Evolutionary conservation across 2,329 filamentous ascomycete genomes (phyloP), one percentile per base, ranked within the genome.

Genomic region (Aspergillus costaricaensis): DNA sequence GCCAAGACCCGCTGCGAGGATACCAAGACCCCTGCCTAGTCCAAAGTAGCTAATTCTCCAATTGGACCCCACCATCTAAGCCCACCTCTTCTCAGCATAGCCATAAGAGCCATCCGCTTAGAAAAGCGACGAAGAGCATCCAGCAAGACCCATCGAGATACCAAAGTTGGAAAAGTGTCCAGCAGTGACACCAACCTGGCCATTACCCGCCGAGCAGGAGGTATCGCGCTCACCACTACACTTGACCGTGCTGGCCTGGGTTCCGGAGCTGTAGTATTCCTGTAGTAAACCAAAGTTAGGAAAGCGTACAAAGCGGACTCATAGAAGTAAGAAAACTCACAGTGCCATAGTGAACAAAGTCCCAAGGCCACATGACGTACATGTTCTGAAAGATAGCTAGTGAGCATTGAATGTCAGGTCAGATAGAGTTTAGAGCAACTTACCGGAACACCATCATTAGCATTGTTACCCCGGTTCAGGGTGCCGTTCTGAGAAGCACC

Each of bases 191-290:
- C 65, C 57, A 5, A 65, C 32, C 58, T 62, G 58, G 12, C 68
- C 64, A 52, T 72, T 71, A 9, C 70, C 70, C 36, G 70, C 70
- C 43, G 70, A 72, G 64, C 70, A 72, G 25, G 58, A 54, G 30
- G 32, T 36, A 21, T 72, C 70, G 12, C 70, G 69, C 59, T 72
- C 62, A 3, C 70, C 70, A 2, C 59, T 53, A 15, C 70, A 72
- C 23, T 64, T 60, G 12, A 67, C 23, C 43, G 55, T 62, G n/a
- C 58, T 65, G 8, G 25, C 21, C 2, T 38, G n/a, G 19, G 62
- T 61, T 1, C 70, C 70, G 12, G 50, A 65, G 59, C 70, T 71
- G 54, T 72, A 72, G 58, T 70, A 71, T 47, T 72, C 70, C 69
- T 70, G 50, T 14, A 32, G 3, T 27, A n/a, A 36, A 36, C 32